Conservation (phyloP, 2,329 filamentous ascomycete genomes). For the Ilyonectria robusta region DNA sequence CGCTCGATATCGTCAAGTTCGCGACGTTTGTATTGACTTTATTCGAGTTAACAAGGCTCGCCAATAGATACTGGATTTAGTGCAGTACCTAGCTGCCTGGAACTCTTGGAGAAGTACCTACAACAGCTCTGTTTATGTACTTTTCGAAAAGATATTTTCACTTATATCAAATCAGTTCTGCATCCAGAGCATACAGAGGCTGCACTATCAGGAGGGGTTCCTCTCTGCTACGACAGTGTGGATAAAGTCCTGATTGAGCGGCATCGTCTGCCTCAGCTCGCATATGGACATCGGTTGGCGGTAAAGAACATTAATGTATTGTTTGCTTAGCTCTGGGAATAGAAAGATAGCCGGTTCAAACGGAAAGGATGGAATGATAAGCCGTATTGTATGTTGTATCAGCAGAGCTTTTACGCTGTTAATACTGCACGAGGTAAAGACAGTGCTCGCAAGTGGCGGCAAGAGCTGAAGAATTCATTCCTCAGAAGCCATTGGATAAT, state of each 20-base stretch:
- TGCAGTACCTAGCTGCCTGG: conserved; percentile 1
- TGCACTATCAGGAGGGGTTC: conserved; percentile 7
- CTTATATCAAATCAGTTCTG: conserved; percentile 1
- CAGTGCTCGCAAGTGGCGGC: not conserved
- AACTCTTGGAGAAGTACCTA: conserved; percentile 13
- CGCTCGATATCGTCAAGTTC: conserved; percentile 13
- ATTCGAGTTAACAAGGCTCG: conserved; percentile 8
- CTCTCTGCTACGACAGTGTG: conserved; percentile 6
- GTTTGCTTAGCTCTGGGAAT: conserved; percentile 1
- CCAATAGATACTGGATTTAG: conserved; percentile 16
- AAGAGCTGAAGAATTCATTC: conserved; percentile 6
- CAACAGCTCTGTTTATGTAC: conserved; percentile 8
- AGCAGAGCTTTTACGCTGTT: not conserved
- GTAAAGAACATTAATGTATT: not conserved
- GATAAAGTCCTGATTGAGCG: not conserved
- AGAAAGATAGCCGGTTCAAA: not conserved
- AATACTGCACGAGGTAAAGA: conserved; percentile 3
- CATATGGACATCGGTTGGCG: not conserved
- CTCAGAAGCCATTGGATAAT: conserved; percentile 2
- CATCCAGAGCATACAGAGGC: conserved; percentile 1
- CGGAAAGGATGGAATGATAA: conserved; percentile 2
- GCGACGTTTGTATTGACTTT: conserved; percentile 5
- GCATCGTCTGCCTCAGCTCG: not conserved
- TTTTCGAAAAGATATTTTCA: conserved; percentile 21
- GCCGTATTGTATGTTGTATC: not conserved